Base-by-base conservation (phyloP, 306 rosid species). In the Rosa multiflora region DNA sequence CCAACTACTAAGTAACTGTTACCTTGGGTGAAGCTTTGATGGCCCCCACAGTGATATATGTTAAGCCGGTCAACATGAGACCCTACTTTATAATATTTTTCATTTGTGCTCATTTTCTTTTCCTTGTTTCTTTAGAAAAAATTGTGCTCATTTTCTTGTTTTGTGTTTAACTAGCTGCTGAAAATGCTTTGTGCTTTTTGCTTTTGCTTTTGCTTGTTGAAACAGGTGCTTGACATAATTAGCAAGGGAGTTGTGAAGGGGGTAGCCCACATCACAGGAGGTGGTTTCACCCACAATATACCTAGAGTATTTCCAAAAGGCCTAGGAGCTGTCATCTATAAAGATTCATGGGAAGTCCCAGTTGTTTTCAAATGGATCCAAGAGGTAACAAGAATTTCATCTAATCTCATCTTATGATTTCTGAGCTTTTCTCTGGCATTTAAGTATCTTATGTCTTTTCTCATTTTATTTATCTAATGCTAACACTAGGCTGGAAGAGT, bases 211-310 rank as follows among this genome's bases (percentile, higher is more conserved):
- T n/a, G n/a, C n/a, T n/a, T n/a, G 35, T 70, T 23, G 63, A 74
- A 82, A 70, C 77, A 95, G 98, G 92, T 92, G 55, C 96, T 95
- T 55, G 93, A 91, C 83, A 56, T 95, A 29, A 73, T 91, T 66
- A 89, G 87, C 82, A 86, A 85, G 77, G 99, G 98, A 76, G 97
- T 98, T 67, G 87, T 95, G 51, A 95, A 91, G 78, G 97, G 98
- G 74, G 87, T 95, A 10, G 94, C 99, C 75, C 98, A 91, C 81
- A 84, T 92, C 79, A 95, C 97, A 0, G 98, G 99, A 7, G 99
- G 99, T 15, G 99, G 98, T 79, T 92, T 95, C 49, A 93, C 98
- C 0, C 98, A 95, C 77, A 91, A 91, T 66, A 95, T 93, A 59
- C 99, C 99, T 20, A 87, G 96, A 53, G 90, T 95, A 23, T 92